phyloP scores from a whole-genome alignment of 768 basidiomycete genomes.

The Trametes cingulata region DNA sequence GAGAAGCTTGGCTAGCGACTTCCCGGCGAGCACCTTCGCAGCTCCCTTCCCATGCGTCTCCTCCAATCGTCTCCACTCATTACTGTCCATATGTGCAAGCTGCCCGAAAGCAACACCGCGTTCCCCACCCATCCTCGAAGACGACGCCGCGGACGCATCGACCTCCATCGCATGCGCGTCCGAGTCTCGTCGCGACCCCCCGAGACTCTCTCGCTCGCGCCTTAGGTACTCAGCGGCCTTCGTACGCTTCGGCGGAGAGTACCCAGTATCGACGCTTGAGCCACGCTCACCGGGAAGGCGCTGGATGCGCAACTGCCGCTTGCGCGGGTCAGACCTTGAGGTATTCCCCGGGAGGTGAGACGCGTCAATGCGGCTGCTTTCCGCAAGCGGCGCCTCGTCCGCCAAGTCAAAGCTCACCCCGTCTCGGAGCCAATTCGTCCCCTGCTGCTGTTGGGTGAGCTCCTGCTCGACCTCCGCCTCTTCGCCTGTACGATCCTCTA shows the following conservation, averaged over 20 bases:
- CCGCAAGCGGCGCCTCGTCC: slow-evolving; percentile 5
- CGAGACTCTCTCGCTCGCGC: slow-evolving; percentile 18
- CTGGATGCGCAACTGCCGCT: slow-evolving; percentile 7
- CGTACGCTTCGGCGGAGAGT: slow-evolving; percentile 29
- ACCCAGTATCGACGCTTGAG: slow-evolving; percentile 2
- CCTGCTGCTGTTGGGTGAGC: background rate
- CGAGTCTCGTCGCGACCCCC: background rate
- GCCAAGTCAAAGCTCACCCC: background rate
- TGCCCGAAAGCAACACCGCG: background rate
- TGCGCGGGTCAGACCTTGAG: background rate
- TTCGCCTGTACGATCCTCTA: background rate
- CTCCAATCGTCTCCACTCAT: slow-evolving; percentile 5
- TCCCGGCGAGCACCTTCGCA: slow-evolving; percentile 7
- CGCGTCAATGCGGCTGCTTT: slow-evolving; percentile 15
- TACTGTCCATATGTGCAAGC: background rate
- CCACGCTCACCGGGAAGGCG: slow-evolving; percentile 4
- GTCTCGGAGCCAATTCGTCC: background rate
- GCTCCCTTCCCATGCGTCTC: slow-evolving; percentile 5
- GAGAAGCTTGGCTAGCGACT: slow-evolving; percentile 1
- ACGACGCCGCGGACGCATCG: background rate
- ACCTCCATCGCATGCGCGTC: background rate
- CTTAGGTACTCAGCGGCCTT: slow-evolving; percentile 23
- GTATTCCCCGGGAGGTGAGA: background rate
- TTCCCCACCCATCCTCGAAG: background rate
- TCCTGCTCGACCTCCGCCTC: slow-evolving; percentile 15